Conservation (phyloP, 106 monocot species). For the Dioscorea zingiberensis region DNA sequence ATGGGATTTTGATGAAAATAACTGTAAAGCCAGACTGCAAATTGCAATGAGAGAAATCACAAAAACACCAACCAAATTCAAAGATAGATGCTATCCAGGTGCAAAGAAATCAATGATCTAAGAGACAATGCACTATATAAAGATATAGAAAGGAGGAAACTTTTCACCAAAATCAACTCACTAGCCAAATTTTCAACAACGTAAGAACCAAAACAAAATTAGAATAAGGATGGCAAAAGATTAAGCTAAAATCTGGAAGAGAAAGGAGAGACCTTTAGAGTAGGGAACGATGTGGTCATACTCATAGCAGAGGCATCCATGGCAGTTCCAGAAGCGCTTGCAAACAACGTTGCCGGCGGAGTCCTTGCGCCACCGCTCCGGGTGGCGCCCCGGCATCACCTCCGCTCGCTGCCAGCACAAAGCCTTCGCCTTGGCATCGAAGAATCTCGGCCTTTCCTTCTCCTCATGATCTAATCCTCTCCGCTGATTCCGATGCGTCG, state of each 20-base stretch:
- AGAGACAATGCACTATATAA: no score
- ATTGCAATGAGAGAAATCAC: no score
- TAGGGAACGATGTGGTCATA: slow-evolving; percentile 92
- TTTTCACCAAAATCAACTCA: no score
- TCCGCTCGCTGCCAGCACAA: slow-evolving; percentile 85
- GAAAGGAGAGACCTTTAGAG: slow-evolving; percentile 48
- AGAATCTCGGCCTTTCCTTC: slow-evolving; percentile 49
- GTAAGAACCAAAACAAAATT: no score
- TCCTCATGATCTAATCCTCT: slow-evolving; percentile 4
- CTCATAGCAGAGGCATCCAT: slow-evolving; percentile 95
- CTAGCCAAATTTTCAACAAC: no score
- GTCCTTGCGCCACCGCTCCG: slow-evolving; percentile 91
- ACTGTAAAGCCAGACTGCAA: no score
- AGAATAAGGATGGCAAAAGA: no score
- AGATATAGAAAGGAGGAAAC: no score
- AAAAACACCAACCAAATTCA: no score
- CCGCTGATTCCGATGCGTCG: background rate
- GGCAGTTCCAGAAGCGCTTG: slow-evolving; percentile 86
- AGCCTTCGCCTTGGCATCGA: slow-evolving; percentile 56
- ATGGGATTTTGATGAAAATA: no score
- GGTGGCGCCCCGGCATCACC: slow-evolving; percentile 72
- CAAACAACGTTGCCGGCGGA: slow-evolving; percentile 86
- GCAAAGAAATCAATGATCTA: no score
- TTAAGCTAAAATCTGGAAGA: background rate
- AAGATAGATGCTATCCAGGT: no score